A percentile compares a stretch with the other conserved stretches of the same genome.
phyloP scores from a whole-genome alignment of 208 protist genomes.

The Crithidia sp. region DNA sequence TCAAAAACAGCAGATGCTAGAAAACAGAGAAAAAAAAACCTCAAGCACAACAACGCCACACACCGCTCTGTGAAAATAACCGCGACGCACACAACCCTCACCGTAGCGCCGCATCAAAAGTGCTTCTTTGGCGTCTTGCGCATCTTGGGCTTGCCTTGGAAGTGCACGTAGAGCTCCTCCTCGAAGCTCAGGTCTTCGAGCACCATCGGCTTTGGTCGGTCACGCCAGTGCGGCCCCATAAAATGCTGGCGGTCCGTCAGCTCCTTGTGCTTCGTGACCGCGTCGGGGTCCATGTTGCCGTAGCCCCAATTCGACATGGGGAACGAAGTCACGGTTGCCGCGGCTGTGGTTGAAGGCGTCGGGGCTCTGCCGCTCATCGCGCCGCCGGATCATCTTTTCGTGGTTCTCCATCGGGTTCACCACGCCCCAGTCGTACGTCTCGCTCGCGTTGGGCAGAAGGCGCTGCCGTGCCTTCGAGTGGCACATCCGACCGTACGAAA shows the following conservation, averaged over 20 bases:
- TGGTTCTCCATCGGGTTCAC: slow-evolving; percentile 84
- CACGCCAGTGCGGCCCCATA: slow-evolving; percentile 88
- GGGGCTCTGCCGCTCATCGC: slow-evolving; percentile 70
- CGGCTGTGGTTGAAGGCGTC: slow-evolving; percentile 83
- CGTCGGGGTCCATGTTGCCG: slow-evolving; percentile 91
- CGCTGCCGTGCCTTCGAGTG: slow-evolving; percentile 82
- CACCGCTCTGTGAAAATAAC: not conserved
- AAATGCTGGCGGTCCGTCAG: slow-evolving; percentile 86
- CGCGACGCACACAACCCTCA: too few relatives aligned
- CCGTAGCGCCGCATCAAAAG: slow-evolving; percentile 33
- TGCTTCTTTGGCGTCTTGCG: slow-evolving; percentile 91
- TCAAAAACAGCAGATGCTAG: not conserved
- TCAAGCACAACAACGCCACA: not conserved
- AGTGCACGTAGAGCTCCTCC: slow-evolving; percentile 89
- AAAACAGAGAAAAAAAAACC: too few relatives aligned
- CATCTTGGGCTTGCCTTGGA: slow-evolving; percentile 88
- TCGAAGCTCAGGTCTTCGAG: slow-evolving; percentile 91
- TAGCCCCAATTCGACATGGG: slow-evolving; percentile 92
- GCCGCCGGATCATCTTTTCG: slow-evolving; percentile 53
- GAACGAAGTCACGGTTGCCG: slow-evolving; percentile 88
- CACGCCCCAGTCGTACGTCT: slow-evolving; percentile 87
- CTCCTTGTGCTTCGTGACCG: slow-evolving; percentile 86
- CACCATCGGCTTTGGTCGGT: slow-evolving; percentile 80
- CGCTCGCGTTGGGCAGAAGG: slow-evolving; percentile 81
- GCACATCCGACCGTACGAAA: slow-evolving; percentile 88